These are phyloP conservation scores for Agrostemma githago DNA, from an alignment of 148 eudicot species.

Conservation along the genomic window DNA sequence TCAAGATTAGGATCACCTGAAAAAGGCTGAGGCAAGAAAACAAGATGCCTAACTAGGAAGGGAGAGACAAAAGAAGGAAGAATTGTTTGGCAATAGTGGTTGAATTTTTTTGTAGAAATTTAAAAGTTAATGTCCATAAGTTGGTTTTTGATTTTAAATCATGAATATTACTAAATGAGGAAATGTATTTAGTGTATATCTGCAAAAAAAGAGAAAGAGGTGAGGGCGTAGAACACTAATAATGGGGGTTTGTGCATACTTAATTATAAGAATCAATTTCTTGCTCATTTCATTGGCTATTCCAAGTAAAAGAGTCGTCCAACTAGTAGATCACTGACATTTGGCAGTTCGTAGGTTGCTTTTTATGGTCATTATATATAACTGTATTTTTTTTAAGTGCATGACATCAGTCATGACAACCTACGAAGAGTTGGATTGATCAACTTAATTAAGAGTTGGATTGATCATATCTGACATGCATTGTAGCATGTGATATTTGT, in stretches of 20 bases:
- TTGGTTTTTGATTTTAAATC: constrained; percentile 27
- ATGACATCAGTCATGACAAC: neutral
- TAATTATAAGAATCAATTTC: constrained; percentile 24
- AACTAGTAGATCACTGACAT: constrained; percentile 31
- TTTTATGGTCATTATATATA: constrained; percentile 11
- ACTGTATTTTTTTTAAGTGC: no score
- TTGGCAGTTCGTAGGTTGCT: constrained; percentile 33
- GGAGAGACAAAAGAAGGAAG: constrained; percentile 28
- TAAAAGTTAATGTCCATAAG: constrained; percentile 13
- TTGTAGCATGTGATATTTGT: neutral
- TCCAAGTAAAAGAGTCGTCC: constrained; percentile 26
- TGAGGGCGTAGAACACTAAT: constrained; percentile 15
- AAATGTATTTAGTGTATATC: constrained; percentile 23
- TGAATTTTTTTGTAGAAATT: constrained; percentile 9
- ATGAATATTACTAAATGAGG: constrained; percentile 26
- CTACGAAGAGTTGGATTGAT: neutral
- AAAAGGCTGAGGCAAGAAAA: neutral
- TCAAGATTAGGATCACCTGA: neutral
- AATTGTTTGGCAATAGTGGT: constrained; percentile 6
- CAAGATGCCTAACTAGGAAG: constrained; percentile 19
- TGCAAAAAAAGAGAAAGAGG: constrained; percentile 15
- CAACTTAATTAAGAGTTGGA: neutral
- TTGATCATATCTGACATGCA: neutral
- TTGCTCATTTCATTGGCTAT: constrained; percentile 22
- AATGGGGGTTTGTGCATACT: constrained; percentile 27